Evolutionary conservation across 1,284 basidiomycete genomes (phyloP), one percentile per base, ranked within the genome.

Genomic region (Bondarzewia mesenterica): DNA sequence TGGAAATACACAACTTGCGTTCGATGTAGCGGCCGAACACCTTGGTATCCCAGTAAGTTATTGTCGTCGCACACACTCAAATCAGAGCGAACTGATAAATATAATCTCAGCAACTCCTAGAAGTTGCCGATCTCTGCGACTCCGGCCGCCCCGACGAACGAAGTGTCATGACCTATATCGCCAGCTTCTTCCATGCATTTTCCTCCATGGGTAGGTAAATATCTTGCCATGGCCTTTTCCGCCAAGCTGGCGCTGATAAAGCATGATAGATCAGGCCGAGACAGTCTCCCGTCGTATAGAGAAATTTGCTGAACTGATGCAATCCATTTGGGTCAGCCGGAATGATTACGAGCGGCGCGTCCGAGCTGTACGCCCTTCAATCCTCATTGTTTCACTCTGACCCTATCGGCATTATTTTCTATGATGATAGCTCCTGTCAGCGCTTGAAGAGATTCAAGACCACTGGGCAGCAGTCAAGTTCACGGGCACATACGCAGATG

Each of bases 101-200:
- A 38, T 44, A 50, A 16, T 21, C 41, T 20, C 49, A 95, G 85
- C 91, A 92, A 83, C 71, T 99, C 15, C 78, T 99, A 25, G 95
- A 99, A 70, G 94, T 99, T 0, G 87, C 93, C 50, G 95, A 99
- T 72, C 67, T 99, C n/a, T 96, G 93, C 60, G 93, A 95, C 59
- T 80, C 85, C 0, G 72, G 74, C 20, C 82, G 79, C 49, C 95
- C 95, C 0, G 95, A 99, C 64, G 95, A 99, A 65, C 82, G 92
- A 41, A 93, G 89, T 66, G 89, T 95, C 22, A 94, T 94, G 92
- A 94, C 90, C 2, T 95, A 94, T 57, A 83, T 94, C 47, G 95
- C 95, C 32, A 93, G 93, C 60, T 98, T 80, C 68, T 99, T 99
- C 74, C 95, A 99, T 64, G 95, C 95, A 0, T 99, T 99, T 65